Conservation (phyloP, 345 rosid species). For the Moringa oleifera region DNA sequence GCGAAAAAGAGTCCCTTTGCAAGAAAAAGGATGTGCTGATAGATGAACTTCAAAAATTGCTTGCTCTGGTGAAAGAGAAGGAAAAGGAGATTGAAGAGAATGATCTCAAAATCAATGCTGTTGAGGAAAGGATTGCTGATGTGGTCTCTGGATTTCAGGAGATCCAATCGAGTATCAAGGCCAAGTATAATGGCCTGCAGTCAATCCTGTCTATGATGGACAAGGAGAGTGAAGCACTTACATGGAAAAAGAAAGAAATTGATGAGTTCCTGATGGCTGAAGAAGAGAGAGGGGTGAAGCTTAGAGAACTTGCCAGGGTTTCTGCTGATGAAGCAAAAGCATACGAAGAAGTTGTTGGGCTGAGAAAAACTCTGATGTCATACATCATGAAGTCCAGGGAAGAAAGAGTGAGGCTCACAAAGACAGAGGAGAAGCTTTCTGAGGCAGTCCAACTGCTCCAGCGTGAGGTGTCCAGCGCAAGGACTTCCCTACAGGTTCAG, state of each 20-base stretch:
- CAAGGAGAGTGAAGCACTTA: conserved; percentile 39
- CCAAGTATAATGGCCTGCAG: conserved; percentile 40
- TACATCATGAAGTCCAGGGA: conserved; percentile 55
- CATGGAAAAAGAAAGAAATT: conserved; percentile 48
- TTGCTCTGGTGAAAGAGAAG: conserved; percentile 63
- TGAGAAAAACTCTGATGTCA: conserved; percentile 49
- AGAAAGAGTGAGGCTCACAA: conserved; percentile 56
- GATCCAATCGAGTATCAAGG: conserved; percentile 42
- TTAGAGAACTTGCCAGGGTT: conserved; percentile 54
- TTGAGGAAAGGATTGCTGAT: conserved; percentile 47
- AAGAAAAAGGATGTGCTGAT: conserved; percentile 45
- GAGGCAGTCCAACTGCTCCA: conserved; percentile 68
- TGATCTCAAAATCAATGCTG: conserved; percentile 42
- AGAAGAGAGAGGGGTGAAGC: conserved; percentile 49
- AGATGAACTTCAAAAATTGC: conserved; percentile 53
- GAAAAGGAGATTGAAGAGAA: conserved; percentile 66
- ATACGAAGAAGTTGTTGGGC: conserved; percentile 42
- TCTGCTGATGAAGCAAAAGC: conserved; percentile 63
- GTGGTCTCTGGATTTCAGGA: conserved; percentile 59
- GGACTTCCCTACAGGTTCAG: conserved; percentile 61
- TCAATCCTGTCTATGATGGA: conserved; percentile 41
- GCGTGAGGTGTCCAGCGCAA: conserved; percentile 56
- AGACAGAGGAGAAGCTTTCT: conserved; percentile 63
- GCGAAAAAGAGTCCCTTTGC: conserved; percentile 43
- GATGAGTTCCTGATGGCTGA: conserved; percentile 42